Percentiles rank a stretch among this genome's conserved stretches.
Conservation (phyloP, 2,329 filamentous ascomycete species). For the Aspergillus unguis region DNA sequence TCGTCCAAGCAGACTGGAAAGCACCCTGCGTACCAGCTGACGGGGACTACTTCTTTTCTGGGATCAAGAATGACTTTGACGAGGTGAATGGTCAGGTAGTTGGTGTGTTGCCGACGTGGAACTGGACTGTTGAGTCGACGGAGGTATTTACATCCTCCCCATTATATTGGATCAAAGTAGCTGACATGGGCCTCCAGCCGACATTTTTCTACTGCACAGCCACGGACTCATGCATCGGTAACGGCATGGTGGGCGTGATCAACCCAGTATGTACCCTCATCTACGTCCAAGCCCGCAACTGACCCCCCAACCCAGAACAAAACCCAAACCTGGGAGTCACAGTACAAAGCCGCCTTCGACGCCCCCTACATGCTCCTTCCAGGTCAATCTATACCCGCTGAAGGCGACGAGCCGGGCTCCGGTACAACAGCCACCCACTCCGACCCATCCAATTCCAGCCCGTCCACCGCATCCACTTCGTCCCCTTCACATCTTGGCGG, state of each 20-base stretch:
- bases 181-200: conserved; percentile 36
- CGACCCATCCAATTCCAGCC: not conserved
- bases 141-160: conserved; percentile 27
- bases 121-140: conserved; percentile 56
- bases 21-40: conserved; percentile 60
- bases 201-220: conserved; percentile 70
- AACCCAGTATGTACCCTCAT: conserved; percentile 54
- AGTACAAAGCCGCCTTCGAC: conserved; percentile 48
- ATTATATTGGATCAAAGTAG: not conserved
- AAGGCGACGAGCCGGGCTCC: conserved; percentile 29
- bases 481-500: conserved; percentile 28
- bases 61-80: conserved; percentile 44
- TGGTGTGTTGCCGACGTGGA: conserved; percentile 37
- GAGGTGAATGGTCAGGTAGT: conserved; percentile 44
- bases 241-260: conserved; percentile 73
- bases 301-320: conserved; percentile 34
- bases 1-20: conserved; percentile 58
- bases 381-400: conserved; percentile 54
- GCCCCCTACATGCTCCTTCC: conserved; percentile 55
- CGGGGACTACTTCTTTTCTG: conserved; percentile 29
- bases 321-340: conserved; percentile 48
- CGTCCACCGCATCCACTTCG: conserved; percentile 13
- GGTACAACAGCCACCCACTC: conserved; percentile 6
- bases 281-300: not conserved
- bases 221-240: conserved; percentile 59